These are phyloP conservation scores for Penicillium freii DNA, from an alignment of 2,329 filamentous ascomycete genomes.

Conservation along the genomic window DNA sequence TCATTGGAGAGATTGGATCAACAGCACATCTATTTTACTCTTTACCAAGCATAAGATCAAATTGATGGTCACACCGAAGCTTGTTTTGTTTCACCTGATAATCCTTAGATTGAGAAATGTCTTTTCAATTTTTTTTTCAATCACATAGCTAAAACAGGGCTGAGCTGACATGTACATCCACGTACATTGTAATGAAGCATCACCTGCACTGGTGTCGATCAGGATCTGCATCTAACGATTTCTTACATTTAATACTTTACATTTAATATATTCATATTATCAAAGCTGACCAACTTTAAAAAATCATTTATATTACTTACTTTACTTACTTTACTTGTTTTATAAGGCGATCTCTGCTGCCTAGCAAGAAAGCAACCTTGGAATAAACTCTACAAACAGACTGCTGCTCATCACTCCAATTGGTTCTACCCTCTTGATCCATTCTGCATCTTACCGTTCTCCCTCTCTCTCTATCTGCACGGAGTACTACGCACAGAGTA, in stretches of 20 bases:
- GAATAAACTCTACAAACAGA: slow-evolving; percentile 6
- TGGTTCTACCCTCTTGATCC: not conserved
- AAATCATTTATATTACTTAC: not conserved
- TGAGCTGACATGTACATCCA: slow-evolving; percentile 20
- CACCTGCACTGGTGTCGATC: slow-evolving; percentile 24
- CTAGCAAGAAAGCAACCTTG: not conserved
- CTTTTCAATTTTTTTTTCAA: too few relatives aligned
- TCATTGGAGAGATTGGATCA: not conserved
- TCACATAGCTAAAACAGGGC: slow-evolving; percentile 5
- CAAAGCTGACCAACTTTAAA: not conserved
- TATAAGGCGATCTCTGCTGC: slow-evolving; percentile 13
- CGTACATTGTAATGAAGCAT: slow-evolving; percentile 13
- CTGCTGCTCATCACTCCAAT: not conserved
- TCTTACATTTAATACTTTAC: not conserved
- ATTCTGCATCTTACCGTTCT: slow-evolving; percentile 14
- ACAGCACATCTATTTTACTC: not conserved
- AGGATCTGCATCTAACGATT: slow-evolving; percentile 8
- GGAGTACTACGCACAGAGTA: not conserved
- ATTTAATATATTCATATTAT: not conserved
- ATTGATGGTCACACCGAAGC: not conserved
- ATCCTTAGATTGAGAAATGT: too few relatives aligned
- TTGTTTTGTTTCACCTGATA: not conserved
- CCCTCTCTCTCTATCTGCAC: not conserved
- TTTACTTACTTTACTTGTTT: not conserved
- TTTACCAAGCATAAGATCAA: not conserved